A percentile compares a stretch with the other conserved stretches of the same genome.
These are phyloP conservation scores for Umbelopsis isabellina DNA, from an alignment of 192 early-diverging fungal species.

Conservation along the genomic window DNA sequence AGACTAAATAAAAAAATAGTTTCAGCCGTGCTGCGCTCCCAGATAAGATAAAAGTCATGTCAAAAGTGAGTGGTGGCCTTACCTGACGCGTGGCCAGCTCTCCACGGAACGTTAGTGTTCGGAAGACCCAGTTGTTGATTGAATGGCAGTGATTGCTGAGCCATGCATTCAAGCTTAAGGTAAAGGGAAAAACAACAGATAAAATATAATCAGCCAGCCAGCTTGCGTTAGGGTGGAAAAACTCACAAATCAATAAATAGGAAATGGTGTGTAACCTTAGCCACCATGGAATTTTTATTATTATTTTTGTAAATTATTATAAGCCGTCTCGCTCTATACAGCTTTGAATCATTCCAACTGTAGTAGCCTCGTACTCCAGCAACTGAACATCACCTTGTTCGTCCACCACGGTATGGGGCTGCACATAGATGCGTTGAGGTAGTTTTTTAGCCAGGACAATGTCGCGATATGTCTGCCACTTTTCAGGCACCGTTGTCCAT, in stretches of 20 bases:
- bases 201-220: neutral
- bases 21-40: no score
- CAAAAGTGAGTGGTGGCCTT: neutral
- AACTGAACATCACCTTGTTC: slow-evolving; percentile 47
- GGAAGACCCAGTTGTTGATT: slow-evolving; percentile 27
- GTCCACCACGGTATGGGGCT: slow-evolving; percentile 50
- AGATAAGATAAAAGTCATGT: neutral
- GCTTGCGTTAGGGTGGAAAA: neutral
- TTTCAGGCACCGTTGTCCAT: slow-evolving; percentile 53
- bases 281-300: neutral
- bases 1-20: slow-evolving; percentile 20
- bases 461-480: slow-evolving; percentile 50
- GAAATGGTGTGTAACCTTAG: no score
- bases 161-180: slow-evolving; percentile 17
- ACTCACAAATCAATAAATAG: neutral
- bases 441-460: slow-evolving; percentile 55
- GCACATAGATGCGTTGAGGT: slow-evolving; percentile 59
- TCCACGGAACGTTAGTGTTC: slow-evolving; percentile 34
- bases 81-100: slow-evolving; percentile 42
- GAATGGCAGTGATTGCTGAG: slow-evolving; percentile 21
- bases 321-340: slow-evolving; percentile 52
- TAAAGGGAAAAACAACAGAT: neutral
- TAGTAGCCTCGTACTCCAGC: slow-evolving; percentile 56
- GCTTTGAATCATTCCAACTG: slow-evolving; percentile 61
- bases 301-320: slow-evolving; percentile 8